phyloP scores from a whole-genome alignment of 2,329 filamentous ascomycete genomes.

The Furcasterigmium furcatum region DNA sequence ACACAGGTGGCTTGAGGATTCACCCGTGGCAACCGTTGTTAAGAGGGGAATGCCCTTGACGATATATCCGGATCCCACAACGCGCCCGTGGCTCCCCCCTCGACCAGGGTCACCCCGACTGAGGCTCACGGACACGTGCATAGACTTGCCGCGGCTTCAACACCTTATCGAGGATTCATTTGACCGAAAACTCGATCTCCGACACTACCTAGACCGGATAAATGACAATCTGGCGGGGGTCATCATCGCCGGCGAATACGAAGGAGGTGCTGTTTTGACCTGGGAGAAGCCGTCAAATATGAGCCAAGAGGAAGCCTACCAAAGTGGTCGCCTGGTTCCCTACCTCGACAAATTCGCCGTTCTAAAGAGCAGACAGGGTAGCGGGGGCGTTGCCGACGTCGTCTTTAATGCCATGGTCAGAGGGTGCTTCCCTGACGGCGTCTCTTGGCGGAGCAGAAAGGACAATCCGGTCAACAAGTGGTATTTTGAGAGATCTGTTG shows the following conservation, averaged over 20 bases:
- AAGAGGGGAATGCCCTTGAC: constrained; percentile 90
- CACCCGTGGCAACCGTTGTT: constrained; percentile 68
- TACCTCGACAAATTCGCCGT: constrained; percentile 99
- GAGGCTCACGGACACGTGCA: constrained; percentile 72
- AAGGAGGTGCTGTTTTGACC: constrained; percentile 90
- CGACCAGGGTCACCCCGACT: constrained; percentile 57
- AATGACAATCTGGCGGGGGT: constrained; percentile 80
- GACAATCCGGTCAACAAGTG: constrained; percentile 98
- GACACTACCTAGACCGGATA: constrained; percentile 80
- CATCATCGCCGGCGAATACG: constrained; percentile 94
- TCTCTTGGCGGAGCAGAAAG: constrained; percentile 88
- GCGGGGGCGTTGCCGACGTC: constrained; percentile 89
- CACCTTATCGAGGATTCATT: constrained; percentile 95
- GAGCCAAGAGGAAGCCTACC: constrained; percentile 49
- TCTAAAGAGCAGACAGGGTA: constrained; percentile 81
- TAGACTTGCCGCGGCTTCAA: constrained; percentile 80
- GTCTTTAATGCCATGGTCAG: constrained; percentile 96
- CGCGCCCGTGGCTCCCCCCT: constrained; percentile 65
- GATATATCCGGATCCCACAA: constrained; percentile 70
- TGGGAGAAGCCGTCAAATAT: constrained; percentile 77
- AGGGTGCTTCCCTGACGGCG: constrained; percentile 80
- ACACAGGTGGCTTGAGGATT: constrained; percentile 6
- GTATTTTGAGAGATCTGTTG: constrained; percentile 91
- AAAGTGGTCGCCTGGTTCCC: constrained; percentile 68
- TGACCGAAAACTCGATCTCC: constrained; percentile 75